A percentile compares a stretch with the other conserved stretches of the same genome.
phyloP scores from a whole-genome alignment of 2,329 filamentous ascomycete species.

The Diplodia corticola region DNA sequence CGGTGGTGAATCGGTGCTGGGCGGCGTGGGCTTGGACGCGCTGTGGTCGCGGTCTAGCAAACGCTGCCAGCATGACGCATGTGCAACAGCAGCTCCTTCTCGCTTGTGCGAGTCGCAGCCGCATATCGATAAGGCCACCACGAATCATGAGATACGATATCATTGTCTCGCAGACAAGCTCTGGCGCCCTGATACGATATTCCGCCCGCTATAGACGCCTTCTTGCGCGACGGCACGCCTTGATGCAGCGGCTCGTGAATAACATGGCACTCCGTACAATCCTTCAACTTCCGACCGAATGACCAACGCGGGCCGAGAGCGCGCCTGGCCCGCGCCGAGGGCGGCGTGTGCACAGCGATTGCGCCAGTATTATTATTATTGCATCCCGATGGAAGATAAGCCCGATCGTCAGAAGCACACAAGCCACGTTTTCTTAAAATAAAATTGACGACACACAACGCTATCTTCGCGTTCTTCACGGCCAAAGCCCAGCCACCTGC shows the following conservation, averaged over 20 bases:
- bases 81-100: background rate
- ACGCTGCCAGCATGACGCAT: slow-evolving; percentile 16
- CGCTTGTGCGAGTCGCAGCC: slow-evolving; percentile 1
- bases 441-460: background rate
- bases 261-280: background rate
- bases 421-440: slow-evolving; percentile 10
- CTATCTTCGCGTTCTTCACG: background rate
- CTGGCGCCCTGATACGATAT: background rate
- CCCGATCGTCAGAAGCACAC: slow-evolving; percentile 12
- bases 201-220: background rate
- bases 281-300: background rate
- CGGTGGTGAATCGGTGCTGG: slow-evolving; percentile 8
- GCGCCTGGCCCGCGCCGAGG: background rate
- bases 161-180: background rate
- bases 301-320: background rate
- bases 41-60: background rate
- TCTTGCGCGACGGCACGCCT: background rate
- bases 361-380: background rate
- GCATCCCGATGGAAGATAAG: background rate
- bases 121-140: slow-evolving; percentile 3
- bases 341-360: background rate
- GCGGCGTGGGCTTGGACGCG: background rate
- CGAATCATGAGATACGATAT: background rate
- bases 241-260: background rate
- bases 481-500: slow-evolving; percentile 3